Evolutionary conservation across 75 land plant species (phyloP).

Genomic region (Selaginella moellendorffii): DNA sequence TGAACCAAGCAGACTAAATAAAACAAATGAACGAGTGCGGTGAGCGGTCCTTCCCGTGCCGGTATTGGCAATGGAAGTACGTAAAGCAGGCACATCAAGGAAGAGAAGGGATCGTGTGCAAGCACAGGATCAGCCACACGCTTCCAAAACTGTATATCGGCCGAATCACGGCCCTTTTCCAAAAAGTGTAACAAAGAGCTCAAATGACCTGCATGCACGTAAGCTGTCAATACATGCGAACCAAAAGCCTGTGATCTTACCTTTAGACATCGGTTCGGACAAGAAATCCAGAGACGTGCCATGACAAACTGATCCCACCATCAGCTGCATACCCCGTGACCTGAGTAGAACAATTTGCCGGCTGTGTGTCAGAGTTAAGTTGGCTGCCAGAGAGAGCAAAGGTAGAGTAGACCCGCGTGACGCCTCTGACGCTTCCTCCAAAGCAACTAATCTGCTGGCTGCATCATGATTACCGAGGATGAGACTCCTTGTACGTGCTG

Average conservation of each 20-base stretch:
- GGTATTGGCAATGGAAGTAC: conserved; percentile 67
- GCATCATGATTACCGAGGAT: conserved; percentile 5
- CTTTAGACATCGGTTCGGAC: conserved; percentile 18
- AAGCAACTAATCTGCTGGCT: conserved; percentile 21
- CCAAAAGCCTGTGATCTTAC: conserved; percentile 7
- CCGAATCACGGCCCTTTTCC: conserved; percentile 31
- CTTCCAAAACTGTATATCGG: conserved; percentile 64
- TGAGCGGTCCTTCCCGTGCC: conserved; percentile 31
- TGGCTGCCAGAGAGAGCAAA: conserved; percentile 42
- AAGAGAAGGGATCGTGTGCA: conserved; percentile 77
- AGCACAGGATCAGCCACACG: conserved; percentile 71
- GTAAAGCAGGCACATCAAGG: conserved; percentile 79
- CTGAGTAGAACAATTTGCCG: conserved; percentile 41
- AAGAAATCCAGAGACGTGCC: conserved; percentile 33
- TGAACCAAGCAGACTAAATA: conserved; percentile 66
- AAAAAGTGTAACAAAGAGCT: conserved; percentile 25
- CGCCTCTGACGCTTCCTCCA: conserved; percentile 37
- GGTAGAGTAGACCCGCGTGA: conserved; percentile 47
- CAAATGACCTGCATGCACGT: conserved; percentile 26
- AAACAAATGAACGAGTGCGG: conserved; percentile 68
- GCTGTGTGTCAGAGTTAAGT: conserved; percentile 35
- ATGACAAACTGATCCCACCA: conserved; percentile 48
- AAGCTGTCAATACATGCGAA: not conserved
- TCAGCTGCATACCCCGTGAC: conserved; percentile 57
- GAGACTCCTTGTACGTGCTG: conserved; percentile 44